Percentiles rank a stretch among this genome's conserved stretches.
Conservation (phyloP, 805 yeast genomes). For the Lachancea nothofagi region DNA sequence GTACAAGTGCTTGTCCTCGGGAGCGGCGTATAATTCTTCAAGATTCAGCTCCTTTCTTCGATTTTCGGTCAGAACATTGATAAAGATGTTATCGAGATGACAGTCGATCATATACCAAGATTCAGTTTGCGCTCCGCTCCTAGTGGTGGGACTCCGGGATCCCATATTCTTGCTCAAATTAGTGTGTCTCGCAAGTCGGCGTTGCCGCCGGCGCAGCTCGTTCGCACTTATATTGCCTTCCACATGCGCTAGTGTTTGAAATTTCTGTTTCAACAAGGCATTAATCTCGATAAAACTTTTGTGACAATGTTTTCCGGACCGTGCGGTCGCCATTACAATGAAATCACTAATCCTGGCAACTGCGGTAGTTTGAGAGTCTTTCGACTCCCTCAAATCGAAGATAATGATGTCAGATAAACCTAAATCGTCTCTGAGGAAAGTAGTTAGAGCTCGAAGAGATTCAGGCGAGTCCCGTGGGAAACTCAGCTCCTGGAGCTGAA, state of each 20-base stretch:
- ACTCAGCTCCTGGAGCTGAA: slow-evolving; percentile 43
- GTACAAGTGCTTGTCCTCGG: slow-evolving; percentile 33
- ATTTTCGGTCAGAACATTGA: slow-evolving; percentile 69
- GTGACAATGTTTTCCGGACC: slow-evolving; percentile 66
- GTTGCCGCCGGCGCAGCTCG: slow-evolving; percentile 44
- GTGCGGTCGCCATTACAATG: slow-evolving; percentile 69
- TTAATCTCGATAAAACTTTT: slow-evolving; percentile 61
- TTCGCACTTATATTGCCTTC: slow-evolving; percentile 71
- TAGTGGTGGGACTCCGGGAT: slow-evolving; percentile 46
- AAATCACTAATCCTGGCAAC: slow-evolving; percentile 34
- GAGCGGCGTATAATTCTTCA: slow-evolving; percentile 59
- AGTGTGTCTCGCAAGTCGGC: slow-evolving; percentile 48
- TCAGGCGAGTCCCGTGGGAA: slow-evolving; percentile 58
- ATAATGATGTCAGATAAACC: slow-evolving; percentile 61
- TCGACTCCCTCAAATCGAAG: slow-evolving; percentile 54
- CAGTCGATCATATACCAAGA: slow-evolving; percentile 83
- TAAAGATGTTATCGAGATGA: slow-evolving; percentile 51
- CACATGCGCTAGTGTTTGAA: slow-evolving; percentile 42
- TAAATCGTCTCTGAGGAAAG: slow-evolving; percentile 48
- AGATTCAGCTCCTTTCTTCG: slow-evolving; percentile 64
- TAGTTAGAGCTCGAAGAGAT: slow-evolving; percentile 32
- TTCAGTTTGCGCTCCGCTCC: slow-evolving; percentile 56
- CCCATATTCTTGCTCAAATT: slow-evolving; percentile 50
- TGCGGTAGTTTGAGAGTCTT: slow-evolving; percentile 37
- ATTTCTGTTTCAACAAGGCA: slow-evolving; percentile 50